Evolutionary conservation across 768 basidiomycete genomes (phyloP), one percentile per base, ranked within the genome.

Genomic region (Lactarius quietus): DNA sequence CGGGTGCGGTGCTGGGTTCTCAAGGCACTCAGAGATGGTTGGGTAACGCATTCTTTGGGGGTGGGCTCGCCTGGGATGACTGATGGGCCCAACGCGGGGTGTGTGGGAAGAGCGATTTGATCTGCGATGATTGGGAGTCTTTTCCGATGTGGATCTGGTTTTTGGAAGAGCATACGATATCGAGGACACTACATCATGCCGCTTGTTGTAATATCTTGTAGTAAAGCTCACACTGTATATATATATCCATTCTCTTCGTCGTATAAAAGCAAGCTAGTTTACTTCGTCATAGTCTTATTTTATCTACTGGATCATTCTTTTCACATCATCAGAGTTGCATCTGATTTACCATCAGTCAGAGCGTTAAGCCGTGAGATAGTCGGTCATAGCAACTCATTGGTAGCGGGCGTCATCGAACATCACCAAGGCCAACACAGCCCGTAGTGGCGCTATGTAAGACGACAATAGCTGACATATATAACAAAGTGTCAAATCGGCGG

Each of bases 1-100:
- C 72, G 72, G 35, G 75, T 79, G 28, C 56, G 78, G 52, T 64
- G 71, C 54, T 80, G 70, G 64, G 64, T 70, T 15, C n/a, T 64
- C 23, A 57, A 57, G 35, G 67, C 57, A 2, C 29, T 69, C 14
- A 57, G 36, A 14, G 67, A 66, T 26, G 26, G 48, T 35, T 69
- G 63, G 60, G 51, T 12, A n/a, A 51, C 41, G 14, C 28, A 7
- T 1, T 28, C 35, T 12, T 36, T 36, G 4, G 5, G 35, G 12
- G 7, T n/a, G 3, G 35, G n/a, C n/a, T n/a, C 18, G 1, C 15
- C 48, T 28, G 45, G 55, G 36, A 45, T 15, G 29, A 54, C 3
- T 18, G 12, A 41, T 51, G 60, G 35, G 17, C 59, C 8, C 10
- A 45, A 43, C 8, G 10, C 23, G 2, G 59, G 41, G 10, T 20